Base-by-base conservation (phyloP, 164 flowering plant genomes). In the Vitis rupestris region DNA sequence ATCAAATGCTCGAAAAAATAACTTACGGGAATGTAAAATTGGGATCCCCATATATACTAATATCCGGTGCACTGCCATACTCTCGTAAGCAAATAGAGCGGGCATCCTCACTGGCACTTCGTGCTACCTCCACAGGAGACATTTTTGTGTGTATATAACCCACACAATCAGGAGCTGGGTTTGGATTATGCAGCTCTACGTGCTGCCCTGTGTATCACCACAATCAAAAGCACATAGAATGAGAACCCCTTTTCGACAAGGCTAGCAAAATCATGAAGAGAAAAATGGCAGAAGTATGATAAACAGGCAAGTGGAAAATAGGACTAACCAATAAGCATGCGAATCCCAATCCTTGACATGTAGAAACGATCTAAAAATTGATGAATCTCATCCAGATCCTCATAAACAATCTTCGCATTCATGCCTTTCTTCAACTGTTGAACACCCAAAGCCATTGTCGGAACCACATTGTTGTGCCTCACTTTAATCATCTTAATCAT, bases 361-460 rank as follows among this genome's bases (percentile, higher is more conserved):
- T 93, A 96, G 78, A 96, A 96, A 10, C 97, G 94, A 70, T 96
- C 99, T 11, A 96, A 84, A 79, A 96, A 96, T 72, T 88, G 90
- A 66, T 93, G 98, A 66, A 93, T 92, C 74, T 88, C 97, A 75
- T 81, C 88, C 23, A 87, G 82, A 71, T 84, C 88, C 70, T 72
- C 71, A 17, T 79, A 74, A 58, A 74, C 73, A 55, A 81, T 73
- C 74, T 79, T 88, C 12, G 83, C 78, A 58, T 72, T 76, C 68
- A 91, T 74, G 67, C 82, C 90, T 79, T 90, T 90, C 85, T 92
- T 96, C 84, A 96, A 72, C 72, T 93, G 98, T 62, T 93, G 94
- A 62, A 96, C 93, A 50, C 99, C 99, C 77, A 90, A 79, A 66
- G 98, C 97, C 98, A 96, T 91, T 85, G 79, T 91, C 7, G 99